Evolutionary conservation across 2,329 filamentous ascomycete species (phyloP).

Genomic region (Diaporthe caulivora): DNA sequence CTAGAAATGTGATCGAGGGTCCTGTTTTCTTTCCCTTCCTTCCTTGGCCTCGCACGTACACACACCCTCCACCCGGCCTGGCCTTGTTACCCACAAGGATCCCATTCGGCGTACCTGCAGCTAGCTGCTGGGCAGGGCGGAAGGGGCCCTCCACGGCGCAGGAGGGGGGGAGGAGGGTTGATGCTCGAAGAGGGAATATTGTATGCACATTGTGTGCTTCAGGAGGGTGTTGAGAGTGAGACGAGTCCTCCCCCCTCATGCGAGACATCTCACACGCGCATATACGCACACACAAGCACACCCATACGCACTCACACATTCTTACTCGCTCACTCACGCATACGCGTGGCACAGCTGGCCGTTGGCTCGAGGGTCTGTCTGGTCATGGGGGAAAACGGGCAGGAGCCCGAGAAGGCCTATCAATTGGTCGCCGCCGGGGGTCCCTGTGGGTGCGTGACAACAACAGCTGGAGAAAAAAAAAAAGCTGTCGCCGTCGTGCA

Average conservation of each 20-base stretch:
- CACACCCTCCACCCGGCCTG: no score
- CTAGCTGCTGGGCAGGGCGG: constrained; percentile 17
- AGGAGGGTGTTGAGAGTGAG: constrained; percentile 2
- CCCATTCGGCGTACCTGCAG: constrained; percentile 40
- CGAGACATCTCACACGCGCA: constrained; percentile 24
- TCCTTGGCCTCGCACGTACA: no score
- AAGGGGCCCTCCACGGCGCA: neutral
- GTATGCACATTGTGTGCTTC: constrained; percentile 14
- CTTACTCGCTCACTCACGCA: neutral
- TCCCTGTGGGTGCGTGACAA: no score
- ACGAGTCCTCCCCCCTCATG: constrained; percentile 5
- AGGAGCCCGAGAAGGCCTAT: neutral
- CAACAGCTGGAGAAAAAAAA: no score
- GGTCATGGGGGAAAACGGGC: neutral
- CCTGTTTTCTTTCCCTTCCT: neutral
- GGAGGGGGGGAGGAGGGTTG: no score
- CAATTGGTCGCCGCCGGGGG: constrained; percentile 2
- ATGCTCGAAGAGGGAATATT: neutral
- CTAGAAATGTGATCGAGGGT: neutral
- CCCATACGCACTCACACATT: neutral
- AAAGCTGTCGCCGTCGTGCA: neutral
- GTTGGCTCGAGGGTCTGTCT: neutral
- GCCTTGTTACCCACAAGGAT: constrained; percentile 14
- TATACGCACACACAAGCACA: neutral
- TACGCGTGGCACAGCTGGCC: neutral